These are phyloP conservation scores for Dactylellina sp. DNA, from an alignment of 2,329 filamentous ascomycete genomes.

Conservation along the genomic window DNA sequence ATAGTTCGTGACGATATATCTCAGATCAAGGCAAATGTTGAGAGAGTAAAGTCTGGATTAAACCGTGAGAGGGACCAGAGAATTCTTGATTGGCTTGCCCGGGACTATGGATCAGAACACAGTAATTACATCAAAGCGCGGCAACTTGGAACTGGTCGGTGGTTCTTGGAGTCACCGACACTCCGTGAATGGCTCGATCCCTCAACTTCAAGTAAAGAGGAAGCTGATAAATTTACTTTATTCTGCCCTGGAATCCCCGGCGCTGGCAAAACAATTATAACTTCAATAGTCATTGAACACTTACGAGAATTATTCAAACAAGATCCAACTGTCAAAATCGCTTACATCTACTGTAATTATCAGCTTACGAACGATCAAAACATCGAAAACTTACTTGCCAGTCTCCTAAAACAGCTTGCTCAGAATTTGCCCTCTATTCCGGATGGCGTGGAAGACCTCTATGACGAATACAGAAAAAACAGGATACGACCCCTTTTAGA, in stretches of 20 bases:
- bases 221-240: slow-evolving; percentile 1
- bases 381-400: slow-evolving; percentile 61
- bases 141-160: slow-evolving; percentile 13
- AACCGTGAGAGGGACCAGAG: slow-evolving; percentile 37
- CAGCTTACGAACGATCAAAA: slow-evolving; percentile 64
- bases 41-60: background rate
- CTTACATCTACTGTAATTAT: slow-evolving; percentile 61
- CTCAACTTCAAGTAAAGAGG: too few species aligned
- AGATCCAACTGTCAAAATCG: slow-evolving; percentile 2
- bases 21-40: background rate
- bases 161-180: slow-evolving; percentile 6
- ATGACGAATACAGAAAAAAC: background rate
- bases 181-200: slow-evolving; percentile 1
- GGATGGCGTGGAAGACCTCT: slow-evolving; percentile 57
- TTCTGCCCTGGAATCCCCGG: slow-evolving; percentile 38
- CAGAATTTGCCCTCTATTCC: slow-evolving; percentile 60
- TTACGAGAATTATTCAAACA: background rate
- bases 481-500: background rate
- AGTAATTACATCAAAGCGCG: slow-evolving; percentile 62
- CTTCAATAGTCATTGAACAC: slow-evolving; percentile 14
- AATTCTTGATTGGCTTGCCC: slow-evolving; percentile 64
- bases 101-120: slow-evolving; percentile 64
- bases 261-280: slow-evolving; percentile 18
- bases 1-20: background rate
- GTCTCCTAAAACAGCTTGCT: slow-evolving; percentile 64